Evolutionary conservation across 192 early-diverging fungal species (phyloP), one percentile per base, ranked within the genome.

Genomic region (Glomus cerebriforme): DNA sequence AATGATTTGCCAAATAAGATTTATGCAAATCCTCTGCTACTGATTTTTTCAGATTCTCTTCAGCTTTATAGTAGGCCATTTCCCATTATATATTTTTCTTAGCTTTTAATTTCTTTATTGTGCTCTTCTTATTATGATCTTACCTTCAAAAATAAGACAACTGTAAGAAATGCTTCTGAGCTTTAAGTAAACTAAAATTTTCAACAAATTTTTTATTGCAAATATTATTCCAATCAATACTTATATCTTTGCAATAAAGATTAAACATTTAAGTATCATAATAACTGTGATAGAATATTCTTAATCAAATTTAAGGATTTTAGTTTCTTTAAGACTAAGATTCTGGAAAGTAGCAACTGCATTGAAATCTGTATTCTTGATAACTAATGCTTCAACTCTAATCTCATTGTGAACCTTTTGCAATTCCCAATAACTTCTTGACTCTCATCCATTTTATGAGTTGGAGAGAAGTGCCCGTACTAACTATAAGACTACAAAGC

Each of bases 1-100:
- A 69, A 15, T 69, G 67, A 35, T 69, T 69, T 69, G 31, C 67
- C 27, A 26, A 69, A 69, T 69, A 69, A 69, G 35, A 69, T 69
- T 69, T 69, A 69, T 22, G 67, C 3, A 35, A 69, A 22, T 69
- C 67, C 1, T 35, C 31, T 34, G 67, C 27, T 35, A 31, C 67
- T 35, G 29, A 35, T 69, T n/a, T n/a, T n/a, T n/a, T n/a, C n/a
- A n/a, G n/a, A n/a, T n/a, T n/a, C n/a, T n/a, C n/a, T n/a, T n/a
- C n/a, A n/a, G n/a, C n/a, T n/a, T n/a, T n/a, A n/a, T n/a, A n/a
- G n/a, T n/a, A n/a, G n/a, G n/a, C n/a, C n/a, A n/a, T n/a, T n/a
- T n/a, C n/a, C n/a, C n/a, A n/a, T n/a, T n/a, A n/a, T n/a, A n/a
- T n/a, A n/a, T n/a, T n/a, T n/a, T n/a, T n/a, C n/a, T n/a, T n/a